Evolutionary conservation across 2,329 filamentous ascomycete genomes (phyloP).

Genomic region (Colletotrichum abscissum): DNA sequence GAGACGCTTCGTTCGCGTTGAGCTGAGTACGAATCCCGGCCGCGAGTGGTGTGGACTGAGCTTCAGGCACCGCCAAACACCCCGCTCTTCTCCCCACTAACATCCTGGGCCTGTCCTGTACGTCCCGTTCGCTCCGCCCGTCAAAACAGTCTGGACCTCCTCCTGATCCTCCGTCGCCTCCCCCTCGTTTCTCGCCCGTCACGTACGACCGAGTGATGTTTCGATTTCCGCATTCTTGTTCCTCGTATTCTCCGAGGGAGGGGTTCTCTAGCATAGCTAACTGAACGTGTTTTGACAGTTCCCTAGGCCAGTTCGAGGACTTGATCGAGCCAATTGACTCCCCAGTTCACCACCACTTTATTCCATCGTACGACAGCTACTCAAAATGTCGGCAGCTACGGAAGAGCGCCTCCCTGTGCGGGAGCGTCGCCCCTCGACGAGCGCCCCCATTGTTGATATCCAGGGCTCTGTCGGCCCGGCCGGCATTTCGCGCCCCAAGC

Average conservation of each 20-base stretch:
- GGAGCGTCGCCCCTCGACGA: slow-evolving; percentile 84
- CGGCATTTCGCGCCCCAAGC: slow-evolving; percentile 89
- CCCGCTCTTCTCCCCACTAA: slow-evolving; percentile 30
- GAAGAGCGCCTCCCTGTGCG: slow-evolving; percentile 60
- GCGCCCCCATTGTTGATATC: slow-evolving; percentile 87
- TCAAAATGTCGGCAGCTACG: slow-evolving; percentile 43
- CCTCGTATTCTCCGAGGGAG: background rate
- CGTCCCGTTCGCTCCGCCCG: slow-evolving; percentile 21
- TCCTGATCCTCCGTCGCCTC: slow-evolving; percentile 2
- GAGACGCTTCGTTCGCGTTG: slow-evolving; percentile 3
- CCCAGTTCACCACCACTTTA: background rate
- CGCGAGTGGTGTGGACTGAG: slow-evolving; percentile 29
- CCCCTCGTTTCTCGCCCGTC: background rate
- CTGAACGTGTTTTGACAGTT: background rate
- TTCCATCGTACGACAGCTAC: slow-evolving; percentile 29
- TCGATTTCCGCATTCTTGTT: background rate
- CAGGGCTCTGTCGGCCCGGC: slow-evolving; percentile 87
- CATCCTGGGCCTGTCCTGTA: slow-evolving; percentile 29
- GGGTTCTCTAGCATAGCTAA: background rate
- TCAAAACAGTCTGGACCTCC: slow-evolving; percentile 28
- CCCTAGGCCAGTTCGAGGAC: background rate
- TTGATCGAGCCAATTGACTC: slow-evolving; percentile 13
- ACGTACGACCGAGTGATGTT: slow-evolving; percentile 13
- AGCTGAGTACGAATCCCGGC: slow-evolving; percentile 22
- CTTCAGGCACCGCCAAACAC: slow-evolving; percentile 30